phyloP scores from a whole-genome alignment of 495 filamentous ascomycete species.

The Annulohypoxylon nitens region DNA sequence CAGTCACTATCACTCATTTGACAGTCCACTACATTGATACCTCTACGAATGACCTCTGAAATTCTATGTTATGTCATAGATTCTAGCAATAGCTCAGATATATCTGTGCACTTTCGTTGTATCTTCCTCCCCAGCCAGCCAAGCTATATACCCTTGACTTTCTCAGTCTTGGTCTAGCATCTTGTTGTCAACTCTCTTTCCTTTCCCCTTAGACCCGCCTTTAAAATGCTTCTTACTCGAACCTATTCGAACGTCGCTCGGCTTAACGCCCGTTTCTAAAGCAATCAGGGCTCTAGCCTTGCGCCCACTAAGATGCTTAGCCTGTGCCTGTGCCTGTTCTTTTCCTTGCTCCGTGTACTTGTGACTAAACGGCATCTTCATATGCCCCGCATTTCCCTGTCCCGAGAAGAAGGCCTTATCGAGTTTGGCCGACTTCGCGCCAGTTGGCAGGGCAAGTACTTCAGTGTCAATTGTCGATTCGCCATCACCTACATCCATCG shows the following conservation, averaged over 20 bases:
- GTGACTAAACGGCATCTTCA: conserved; percentile 85
- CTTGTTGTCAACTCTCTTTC: conserved; percentile 58
- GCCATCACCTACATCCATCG: conserved; percentile 56
- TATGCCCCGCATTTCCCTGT: conserved; percentile 70
- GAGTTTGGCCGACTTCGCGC: conserved; percentile 77
- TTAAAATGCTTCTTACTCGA: conserved; percentile 97
- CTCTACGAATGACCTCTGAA: background rate
- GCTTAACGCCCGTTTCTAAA: conserved; percentile 85
- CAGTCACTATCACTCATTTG: background rate
- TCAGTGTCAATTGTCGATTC: conserved; percentile 60
- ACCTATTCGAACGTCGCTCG: conserved; percentile 77
- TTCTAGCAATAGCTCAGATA: background rate
- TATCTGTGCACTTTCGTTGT: background rate
- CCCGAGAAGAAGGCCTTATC: conserved; percentile 89
- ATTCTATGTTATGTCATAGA: too few relatives aligned
- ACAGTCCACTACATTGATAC: background rate
- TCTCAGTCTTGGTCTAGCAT: conserved; percentile 35
- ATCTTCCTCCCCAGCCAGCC: background rate
- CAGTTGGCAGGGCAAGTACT: conserved; percentile 62
- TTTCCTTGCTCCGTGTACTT: conserved; percentile 86
- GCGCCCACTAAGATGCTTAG: conserved; percentile 80
- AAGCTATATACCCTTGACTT: background rate
- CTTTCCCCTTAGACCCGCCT: conserved; percentile 73
- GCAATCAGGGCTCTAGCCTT: conserved; percentile 89
- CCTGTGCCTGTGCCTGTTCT: conserved; percentile 57